Evolutionary conservation across 2,329 filamentous ascomycete species (phyloP), one percentile per base, ranked within the genome.

Genomic region (Thyridium curvatum): DNA sequence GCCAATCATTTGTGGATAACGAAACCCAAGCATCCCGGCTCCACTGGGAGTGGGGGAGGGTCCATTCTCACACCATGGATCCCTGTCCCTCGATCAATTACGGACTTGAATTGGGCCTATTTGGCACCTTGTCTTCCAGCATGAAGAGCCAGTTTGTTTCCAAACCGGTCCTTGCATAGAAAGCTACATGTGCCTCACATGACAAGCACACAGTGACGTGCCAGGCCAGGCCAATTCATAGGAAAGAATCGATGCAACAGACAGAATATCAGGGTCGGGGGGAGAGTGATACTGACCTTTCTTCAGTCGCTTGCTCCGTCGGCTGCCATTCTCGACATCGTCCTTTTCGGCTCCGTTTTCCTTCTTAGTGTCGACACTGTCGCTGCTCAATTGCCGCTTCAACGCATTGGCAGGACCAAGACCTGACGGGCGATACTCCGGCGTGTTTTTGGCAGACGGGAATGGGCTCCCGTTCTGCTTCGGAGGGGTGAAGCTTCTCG

Each of bases 241-340:
- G n/a, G n/a, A n/a, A n/a, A n/a, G n/a, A n/a, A n/a, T n/a, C n/a
- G n/a, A n/a, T 26, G 10, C 6, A 26, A 26, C 21, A 26, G 10
- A 6, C 21, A 26, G 21, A 10, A 26, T 6, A 6, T 26, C 21
- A 26, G 10, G 21, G 21, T 26, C 6, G 21, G 10, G 21, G 21
- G 10, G 10, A 26, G 21, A n/a, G n/a, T n/a, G n/a, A 8, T 33
- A 61, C 74, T 54, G 71, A 84, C 82, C 82, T 72, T 94, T 95
- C 62, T 93, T 94, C 12, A 95, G 71, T 32, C 93, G 81, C 66
- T 98, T 98, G 62, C 90, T 96, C 41, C 91, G 82, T 45, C 93
- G 79, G 47, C 84, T 87, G 45, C 77, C 77, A 48, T 68, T 69
- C 36, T 88, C 84, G 2, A 61, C 62, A 38, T 88, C 82, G 9